Evolutionary conservation across 192 early-diverging fungal species (phyloP).

Genomic region (Entrophospora sp.): DNA sequence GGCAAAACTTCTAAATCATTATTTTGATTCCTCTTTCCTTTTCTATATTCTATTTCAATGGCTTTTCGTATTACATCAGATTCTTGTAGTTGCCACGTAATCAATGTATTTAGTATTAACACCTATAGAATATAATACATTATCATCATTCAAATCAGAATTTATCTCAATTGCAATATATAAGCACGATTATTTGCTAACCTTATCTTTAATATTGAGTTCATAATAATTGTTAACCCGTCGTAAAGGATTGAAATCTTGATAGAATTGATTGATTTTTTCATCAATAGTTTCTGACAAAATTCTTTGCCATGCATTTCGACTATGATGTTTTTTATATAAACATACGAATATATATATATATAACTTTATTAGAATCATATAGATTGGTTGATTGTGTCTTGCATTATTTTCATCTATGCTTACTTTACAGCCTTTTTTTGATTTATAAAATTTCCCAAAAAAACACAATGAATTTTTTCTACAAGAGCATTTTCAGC

Average conservation of each 20-base stretch:
- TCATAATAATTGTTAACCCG: conserved; percentile 17
- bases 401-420: not conserved
- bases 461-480: conserved; percentile 8
- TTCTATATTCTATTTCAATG: conserved; percentile 9
- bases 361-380: not conserved
- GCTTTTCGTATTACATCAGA: not conserved
- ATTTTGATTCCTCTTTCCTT: not conserved
- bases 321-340: not conserved
- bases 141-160: too few relatives aligned
- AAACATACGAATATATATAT: not conserved
- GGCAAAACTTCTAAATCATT: not conserved
- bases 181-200: not conserved
- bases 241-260: conserved; percentile 10
- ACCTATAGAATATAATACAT: not conserved
- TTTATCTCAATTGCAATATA: not conserved
- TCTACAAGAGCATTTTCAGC: conserved; percentile 1
- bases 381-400: not conserved
- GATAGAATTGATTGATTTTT: conserved; percentile 11
- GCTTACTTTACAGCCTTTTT: conserved; percentile 6
- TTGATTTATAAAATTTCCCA: conserved; percentile 7
- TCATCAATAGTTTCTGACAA: conserved; percentile 11
- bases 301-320: not conserved
- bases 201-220: conserved; percentile 9
- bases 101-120: conserved; percentile 3
- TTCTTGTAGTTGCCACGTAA: conserved; percentile 17